phyloP scores from a whole-genome alignment of 129 eudicot genomes.

The Cynara cardunculus region DNA sequence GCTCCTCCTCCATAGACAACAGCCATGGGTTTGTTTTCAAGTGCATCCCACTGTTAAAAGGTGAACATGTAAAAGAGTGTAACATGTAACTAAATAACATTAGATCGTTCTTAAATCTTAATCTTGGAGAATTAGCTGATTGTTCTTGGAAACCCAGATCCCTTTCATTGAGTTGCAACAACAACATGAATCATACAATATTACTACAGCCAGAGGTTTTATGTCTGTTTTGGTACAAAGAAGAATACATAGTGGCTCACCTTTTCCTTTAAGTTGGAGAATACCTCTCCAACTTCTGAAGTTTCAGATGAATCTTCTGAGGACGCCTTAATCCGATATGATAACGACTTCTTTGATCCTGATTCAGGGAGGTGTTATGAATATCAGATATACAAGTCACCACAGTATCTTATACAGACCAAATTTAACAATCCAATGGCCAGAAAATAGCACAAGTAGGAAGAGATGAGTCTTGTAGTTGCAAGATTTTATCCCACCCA shows the following conservation, averaged over 20 bases:
- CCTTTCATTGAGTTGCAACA: neutral
- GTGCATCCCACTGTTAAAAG: constrained; percentile 39
- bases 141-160: neutral
- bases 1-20: constrained; percentile 42
- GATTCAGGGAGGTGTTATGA: constrained; percentile 12
- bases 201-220: neutral
- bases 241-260: constrained; percentile 16
- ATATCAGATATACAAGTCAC: constrained; percentile 1
- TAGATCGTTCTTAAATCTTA: neutral
- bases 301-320: constrained; percentile 36
- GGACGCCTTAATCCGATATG: constrained; percentile 33
- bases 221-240: neutral
- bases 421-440: neutral
- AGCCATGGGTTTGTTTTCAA: constrained; percentile 38
- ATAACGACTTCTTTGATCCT: constrained; percentile 30
- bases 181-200: neutral
- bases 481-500: neutral
- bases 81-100: neutral
- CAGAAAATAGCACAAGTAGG: neutral
- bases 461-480: neutral
- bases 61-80: neutral
- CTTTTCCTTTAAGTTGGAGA: constrained; percentile 33
- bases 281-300: constrained; percentile 25
- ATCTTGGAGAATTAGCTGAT: neutral
- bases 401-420: neutral